A percentile compares a stretch with the other conserved stretches of the same genome.
Conservation (phyloP, 2,329 filamentous ascomycete genomes). For the Leptographium galeiforme region DNA sequence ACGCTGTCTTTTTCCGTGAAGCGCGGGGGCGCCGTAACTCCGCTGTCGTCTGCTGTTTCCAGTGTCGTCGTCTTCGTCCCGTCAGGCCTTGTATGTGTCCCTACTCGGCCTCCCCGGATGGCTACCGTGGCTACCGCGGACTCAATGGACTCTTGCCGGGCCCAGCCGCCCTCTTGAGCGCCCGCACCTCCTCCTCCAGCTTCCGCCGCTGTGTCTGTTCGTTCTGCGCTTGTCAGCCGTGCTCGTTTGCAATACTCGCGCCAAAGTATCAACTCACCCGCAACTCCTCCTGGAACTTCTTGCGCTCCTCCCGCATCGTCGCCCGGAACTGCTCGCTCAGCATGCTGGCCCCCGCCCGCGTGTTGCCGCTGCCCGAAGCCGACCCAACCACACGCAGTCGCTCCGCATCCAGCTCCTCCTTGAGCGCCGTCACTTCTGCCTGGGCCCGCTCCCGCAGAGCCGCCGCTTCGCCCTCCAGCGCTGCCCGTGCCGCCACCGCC, state of each 20-base stretch:
- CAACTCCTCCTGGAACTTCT: conserved; percentile 42
- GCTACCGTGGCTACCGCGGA: conserved; percentile 15
- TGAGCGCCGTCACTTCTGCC: conserved; percentile 27
- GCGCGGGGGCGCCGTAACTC: no score
- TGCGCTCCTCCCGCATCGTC: conserved; percentile 43
- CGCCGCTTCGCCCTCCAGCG: conserved; percentile 25
- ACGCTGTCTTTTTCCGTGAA: no score
- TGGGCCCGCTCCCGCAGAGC: conserved; percentile 26
- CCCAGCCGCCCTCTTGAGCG: conserved; percentile 27
- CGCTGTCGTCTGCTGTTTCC: no score
- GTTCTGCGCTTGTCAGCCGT: conserved; percentile 28
- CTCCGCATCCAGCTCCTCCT: conserved; percentile 39
- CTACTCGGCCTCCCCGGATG: no score
- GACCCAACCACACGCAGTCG: conserved; percentile 24
- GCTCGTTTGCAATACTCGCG: not conserved
- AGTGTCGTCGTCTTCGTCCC: no score
- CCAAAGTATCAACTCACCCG: conserved; percentile 23
- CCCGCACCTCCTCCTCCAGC: conserved; percentile 36
- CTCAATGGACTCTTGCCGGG: conserved; percentile 30
- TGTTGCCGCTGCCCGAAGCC: conserved; percentile 17
- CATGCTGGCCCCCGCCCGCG: conserved; percentile 33
- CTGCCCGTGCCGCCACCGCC: conserved; percentile 19
- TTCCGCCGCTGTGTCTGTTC: conserved; percentile 33
- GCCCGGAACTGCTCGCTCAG: conserved; percentile 43
- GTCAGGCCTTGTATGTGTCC: no score